Conservation (phyloP, 2,329 filamentous ascomycete genomes). For the Lachnellula subtilissima region DNA sequence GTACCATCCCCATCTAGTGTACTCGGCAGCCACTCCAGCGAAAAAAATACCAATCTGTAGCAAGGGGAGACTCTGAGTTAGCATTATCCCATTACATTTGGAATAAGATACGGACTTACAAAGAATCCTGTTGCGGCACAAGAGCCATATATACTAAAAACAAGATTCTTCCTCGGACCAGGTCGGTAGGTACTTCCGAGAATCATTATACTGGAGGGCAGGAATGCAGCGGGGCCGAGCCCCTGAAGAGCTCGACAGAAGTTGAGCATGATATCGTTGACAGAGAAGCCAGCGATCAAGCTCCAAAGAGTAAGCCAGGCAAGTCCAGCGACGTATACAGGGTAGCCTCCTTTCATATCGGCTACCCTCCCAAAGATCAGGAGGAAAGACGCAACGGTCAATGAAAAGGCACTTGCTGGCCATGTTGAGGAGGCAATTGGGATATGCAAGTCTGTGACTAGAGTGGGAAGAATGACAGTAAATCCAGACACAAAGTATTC, state of each 20-base stretch:
- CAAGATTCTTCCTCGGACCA: constrained; percentile 63
- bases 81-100: not conserved
- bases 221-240: constrained; percentile 65
- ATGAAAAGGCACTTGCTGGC: constrained; percentile 58
- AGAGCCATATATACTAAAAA: constrained; percentile 54
- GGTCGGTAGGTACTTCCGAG: constrained; percentile 62
- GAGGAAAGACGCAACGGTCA: constrained; percentile 51
- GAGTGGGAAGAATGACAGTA: constrained; percentile 63
- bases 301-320: constrained; percentile 66
- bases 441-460: constrained; percentile 59
- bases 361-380: constrained; percentile 58
- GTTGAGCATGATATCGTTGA: constrained; percentile 65
- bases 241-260: constrained; percentile 71
- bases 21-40: constrained; percentile 57
- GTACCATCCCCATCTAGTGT: constrained; percentile 59
- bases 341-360: constrained; percentile 59
- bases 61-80: too few relatives aligned
- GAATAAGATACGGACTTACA: not conserved
- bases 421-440: constrained; percentile 55
- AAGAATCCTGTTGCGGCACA: constrained; percentile 53
- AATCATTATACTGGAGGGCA: constrained; percentile 64
- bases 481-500: constrained; percentile 72
- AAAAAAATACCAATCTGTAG: constrained; percentile 52
- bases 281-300: constrained; percentile 64
- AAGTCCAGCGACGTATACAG: constrained; percentile 55